Conservation (phyloP, 1,139 yeast genomes). For the Yamadazyma diospyri region DNA sequence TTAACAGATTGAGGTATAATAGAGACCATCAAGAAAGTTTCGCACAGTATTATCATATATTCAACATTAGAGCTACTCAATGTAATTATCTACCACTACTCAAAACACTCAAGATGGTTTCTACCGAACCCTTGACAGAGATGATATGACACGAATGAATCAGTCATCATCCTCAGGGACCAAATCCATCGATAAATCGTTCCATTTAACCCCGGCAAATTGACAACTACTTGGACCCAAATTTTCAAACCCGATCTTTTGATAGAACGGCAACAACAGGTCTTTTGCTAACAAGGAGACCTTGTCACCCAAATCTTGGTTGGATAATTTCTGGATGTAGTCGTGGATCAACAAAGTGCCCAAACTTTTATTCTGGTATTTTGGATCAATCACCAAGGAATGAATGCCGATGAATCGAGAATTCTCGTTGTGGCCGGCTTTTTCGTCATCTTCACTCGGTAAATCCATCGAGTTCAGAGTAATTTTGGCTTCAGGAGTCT, state of each 20-base stretch:
- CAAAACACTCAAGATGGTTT: no score
- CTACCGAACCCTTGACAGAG: no score
- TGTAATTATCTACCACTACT: no score
- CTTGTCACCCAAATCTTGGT: conserved; percentile 80
- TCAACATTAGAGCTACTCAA: no score
- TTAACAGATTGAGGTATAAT: conserved; percentile 40
- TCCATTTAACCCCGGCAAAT: conserved; percentile 64
- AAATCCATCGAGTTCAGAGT: conserved; percentile 67
- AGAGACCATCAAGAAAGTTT: conserved; percentile 1
- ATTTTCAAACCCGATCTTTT: conserved; percentile 70
- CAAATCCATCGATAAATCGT: conserved; percentile 60
- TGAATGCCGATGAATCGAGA: conserved; percentile 80
- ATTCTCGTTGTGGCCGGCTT: conserved; percentile 72
- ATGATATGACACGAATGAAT: no score
- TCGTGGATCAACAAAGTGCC: conserved; percentile 84
- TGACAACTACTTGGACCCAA: conserved; percentile 58
- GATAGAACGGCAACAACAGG: conserved; percentile 69
- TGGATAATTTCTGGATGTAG: conserved; percentile 83
- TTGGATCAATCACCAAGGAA: conserved; percentile 73
- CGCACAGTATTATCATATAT: no score
- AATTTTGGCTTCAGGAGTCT: conserved; percentile 50
- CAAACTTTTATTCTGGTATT: conserved; percentile 75
- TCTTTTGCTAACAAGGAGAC: conserved; percentile 74
- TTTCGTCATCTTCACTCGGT: conserved; percentile 38
- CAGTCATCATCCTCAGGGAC: conserved; percentile 53